Conservation (phyloP, 768 basidiomycete species). For the Rhodotorula kratochvilovae region DNA sequence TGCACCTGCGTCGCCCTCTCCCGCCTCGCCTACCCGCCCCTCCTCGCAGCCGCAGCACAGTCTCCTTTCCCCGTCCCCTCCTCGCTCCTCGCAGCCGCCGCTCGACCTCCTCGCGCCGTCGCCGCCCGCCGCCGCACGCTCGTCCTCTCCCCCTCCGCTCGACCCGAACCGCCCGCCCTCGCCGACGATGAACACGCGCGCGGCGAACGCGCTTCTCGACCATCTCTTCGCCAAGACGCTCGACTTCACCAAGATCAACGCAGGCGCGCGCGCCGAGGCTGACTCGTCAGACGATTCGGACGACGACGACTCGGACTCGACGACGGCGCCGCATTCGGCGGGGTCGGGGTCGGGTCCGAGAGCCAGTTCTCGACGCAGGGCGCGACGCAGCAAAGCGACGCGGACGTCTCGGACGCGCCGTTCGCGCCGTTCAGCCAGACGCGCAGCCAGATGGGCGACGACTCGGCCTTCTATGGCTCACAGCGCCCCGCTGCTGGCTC, state of each 20-base stretch:
- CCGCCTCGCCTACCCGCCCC: not conserved
- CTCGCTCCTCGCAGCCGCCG: not conserved
- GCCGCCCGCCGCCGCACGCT: not conserved
- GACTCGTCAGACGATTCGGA: slow-evolving; percentile 45
- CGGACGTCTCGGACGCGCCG: slow-evolving; percentile 1
- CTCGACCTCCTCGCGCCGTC: not conserved
- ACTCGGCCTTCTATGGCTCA: slow-evolving; percentile 18
- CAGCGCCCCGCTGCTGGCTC: not conserved
- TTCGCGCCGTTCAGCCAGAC: slow-evolving; percentile 37
- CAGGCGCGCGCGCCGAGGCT: not conserved
- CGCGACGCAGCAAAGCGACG: slow-evolving; percentile 20
- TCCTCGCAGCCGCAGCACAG: slow-evolving; percentile 62
- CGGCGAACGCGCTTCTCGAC: slow-evolving; percentile 88
- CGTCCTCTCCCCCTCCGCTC: not conserved
- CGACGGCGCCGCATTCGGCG: not conserved
- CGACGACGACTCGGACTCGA: slow-evolving; percentile 40
- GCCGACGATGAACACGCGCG: slow-evolving; percentile 92
- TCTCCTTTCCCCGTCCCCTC: slow-evolving; percentile 8
- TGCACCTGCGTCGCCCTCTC: not conserved
- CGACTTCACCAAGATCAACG: slow-evolving; percentile 46
- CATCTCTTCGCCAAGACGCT: slow-evolving; percentile 76
- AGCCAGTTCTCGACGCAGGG: slow-evolving; percentile 24
- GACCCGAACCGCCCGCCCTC: slow-evolving; percentile 45
- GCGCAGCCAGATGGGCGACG: slow-evolving; percentile 28
- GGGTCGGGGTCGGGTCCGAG: not conserved